phyloP scores from a whole-genome alignment of 2,329 filamentous ascomycete species.

The Podosphaera aphanis region DNA sequence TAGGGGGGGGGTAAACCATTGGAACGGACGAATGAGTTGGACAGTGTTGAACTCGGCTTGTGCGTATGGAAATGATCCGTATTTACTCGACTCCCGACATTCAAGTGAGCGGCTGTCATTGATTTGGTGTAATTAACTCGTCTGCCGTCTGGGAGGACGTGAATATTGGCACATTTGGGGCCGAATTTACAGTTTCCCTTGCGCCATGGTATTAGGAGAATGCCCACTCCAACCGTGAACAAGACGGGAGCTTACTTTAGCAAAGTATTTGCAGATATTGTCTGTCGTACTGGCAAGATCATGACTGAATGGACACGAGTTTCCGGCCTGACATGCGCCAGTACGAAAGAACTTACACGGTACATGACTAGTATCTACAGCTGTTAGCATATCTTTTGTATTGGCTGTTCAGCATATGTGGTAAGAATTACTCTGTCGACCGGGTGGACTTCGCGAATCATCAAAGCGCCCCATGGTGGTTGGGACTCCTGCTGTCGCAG shows the following conservation, averaged over 20 bases:
- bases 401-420: background rate
- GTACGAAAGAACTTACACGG: constrained; percentile 99
- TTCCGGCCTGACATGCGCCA: constrained; percentile 85
- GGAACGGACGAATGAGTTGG: constrained; percentile 46
- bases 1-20: constrained; percentile 20
- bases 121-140: constrained; percentile 56
- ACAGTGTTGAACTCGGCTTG: constrained; percentile 50
- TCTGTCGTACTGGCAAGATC: constrained; percentile 67
- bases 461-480: constrained; percentile 25
- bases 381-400: constrained; percentile 3
- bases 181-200: constrained; percentile 98
- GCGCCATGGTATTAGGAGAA: background rate
- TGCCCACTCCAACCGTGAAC: background rate
- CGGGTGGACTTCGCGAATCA: constrained; percentile 38
- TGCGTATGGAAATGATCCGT: constrained; percentile 40
- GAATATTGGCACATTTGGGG: constrained; percentile 87
- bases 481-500: background rate
- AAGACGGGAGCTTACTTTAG: constrained; percentile 43
- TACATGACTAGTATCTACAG: constrained; percentile 74
- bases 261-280: constrained; percentile 94
- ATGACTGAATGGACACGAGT: constrained; percentile 89
- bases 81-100: constrained; percentile 43
- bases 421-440: constrained; percentile 22
- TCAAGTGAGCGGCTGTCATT: constrained; percentile 25
- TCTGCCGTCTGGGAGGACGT: constrained; percentile 80